Conservation (phyloP, 768 basidiomycete species). For the Punctularia strigosozonata region DNA sequence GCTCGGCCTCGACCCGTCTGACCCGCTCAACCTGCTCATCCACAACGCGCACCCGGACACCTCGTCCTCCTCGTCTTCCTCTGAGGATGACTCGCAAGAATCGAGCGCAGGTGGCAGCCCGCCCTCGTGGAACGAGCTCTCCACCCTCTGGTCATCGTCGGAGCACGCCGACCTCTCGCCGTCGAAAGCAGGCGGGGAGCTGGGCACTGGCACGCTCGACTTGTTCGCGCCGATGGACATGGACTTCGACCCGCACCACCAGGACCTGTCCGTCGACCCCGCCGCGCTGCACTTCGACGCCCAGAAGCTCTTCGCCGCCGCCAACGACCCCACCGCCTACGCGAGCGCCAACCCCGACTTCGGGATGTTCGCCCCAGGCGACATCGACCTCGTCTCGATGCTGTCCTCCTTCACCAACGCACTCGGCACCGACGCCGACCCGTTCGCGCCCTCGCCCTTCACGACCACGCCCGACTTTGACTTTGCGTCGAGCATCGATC, state of each 20-base stretch:
- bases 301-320: too few relatives aligned
- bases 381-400: too few relatives aligned
- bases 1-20: constrained; percentile 40
- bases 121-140: constrained; percentile 44
- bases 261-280: constrained; percentile 55
- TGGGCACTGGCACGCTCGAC: constrained; percentile 25
- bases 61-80: constrained; percentile 18
- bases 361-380: too few relatives aligned
- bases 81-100: constrained; percentile 18
- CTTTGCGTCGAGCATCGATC: constrained; percentile 9
- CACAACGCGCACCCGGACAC: constrained; percentile 27
- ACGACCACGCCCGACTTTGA: constrained; percentile 8
- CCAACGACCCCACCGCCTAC: too few relatives aligned
- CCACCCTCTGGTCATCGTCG: constrained; percentile 28
- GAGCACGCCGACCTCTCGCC: constrained; percentile 4
- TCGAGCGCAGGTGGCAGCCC: constrained; percentile 17
- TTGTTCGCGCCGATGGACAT: constrained; percentile 41
- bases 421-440: constrained; percentile 4
- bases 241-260: constrained; percentile 46
- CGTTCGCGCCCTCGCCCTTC: constrained; percentile 6
- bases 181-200: constrained; percentile 19
- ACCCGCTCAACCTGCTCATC: constrained; percentile 48
- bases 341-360: too few relatives aligned
- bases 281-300: constrained; percentile 45
- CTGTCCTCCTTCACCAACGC: too few relatives aligned